These are phyloP conservation scores for Elsinoe ampelina DNA, from an alignment of 2,329 filamentous ascomycete genomes.

Conservation along the genomic window DNA sequence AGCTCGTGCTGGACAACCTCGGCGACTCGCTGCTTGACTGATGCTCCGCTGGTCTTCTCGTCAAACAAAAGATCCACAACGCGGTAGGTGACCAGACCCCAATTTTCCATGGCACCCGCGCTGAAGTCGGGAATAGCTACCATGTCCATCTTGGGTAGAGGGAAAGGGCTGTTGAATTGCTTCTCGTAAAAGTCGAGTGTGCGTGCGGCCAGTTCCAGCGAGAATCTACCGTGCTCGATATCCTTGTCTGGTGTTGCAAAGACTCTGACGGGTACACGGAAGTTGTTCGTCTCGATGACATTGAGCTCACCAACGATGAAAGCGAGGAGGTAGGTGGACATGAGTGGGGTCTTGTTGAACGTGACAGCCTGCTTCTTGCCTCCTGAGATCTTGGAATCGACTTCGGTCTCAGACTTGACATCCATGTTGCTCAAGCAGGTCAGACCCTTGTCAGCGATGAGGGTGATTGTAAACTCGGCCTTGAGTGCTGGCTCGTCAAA, in stretches of 20 bases:
- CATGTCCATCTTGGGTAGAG: slow-evolving; percentile 92
- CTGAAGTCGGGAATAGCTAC: slow-evolving; percentile 93
- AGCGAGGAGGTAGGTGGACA: slow-evolving; percentile 93
- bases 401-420: slow-evolving; percentile 66
- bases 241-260: slow-evolving; percentile 85
- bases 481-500: slow-evolving; percentile 95
- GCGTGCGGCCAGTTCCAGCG: slow-evolving; percentile 76
- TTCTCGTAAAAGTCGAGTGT: slow-evolving; percentile 94
- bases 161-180: slow-evolving; percentile 79
- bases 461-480: slow-evolving; percentile 81
- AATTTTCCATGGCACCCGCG: slow-evolving; percentile 96
- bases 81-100: slow-evolving; percentile 91
- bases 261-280: slow-evolving; percentile 87
- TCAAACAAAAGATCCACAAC: slow-evolving; percentile 86
- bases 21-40: slow-evolving; percentile 83
- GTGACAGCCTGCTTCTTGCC: slow-evolving; percentile 73
- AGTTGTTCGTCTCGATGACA: slow-evolving; percentile 82
- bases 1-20: slow-evolving; percentile 96
- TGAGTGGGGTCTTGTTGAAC: slow-evolving; percentile 84
- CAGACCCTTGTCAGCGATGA: slow-evolving; percentile 81
- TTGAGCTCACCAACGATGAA: slow-evolving; percentile 93
- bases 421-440: slow-evolving; percentile 98
- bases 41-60: slow-evolving; percentile 81
- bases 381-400: slow-evolving; percentile 54
- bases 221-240: slow-evolving; percentile 85